phyloP scores from a whole-genome alignment of 805 yeast species.

The Metschnikowia proteae region DNA sequence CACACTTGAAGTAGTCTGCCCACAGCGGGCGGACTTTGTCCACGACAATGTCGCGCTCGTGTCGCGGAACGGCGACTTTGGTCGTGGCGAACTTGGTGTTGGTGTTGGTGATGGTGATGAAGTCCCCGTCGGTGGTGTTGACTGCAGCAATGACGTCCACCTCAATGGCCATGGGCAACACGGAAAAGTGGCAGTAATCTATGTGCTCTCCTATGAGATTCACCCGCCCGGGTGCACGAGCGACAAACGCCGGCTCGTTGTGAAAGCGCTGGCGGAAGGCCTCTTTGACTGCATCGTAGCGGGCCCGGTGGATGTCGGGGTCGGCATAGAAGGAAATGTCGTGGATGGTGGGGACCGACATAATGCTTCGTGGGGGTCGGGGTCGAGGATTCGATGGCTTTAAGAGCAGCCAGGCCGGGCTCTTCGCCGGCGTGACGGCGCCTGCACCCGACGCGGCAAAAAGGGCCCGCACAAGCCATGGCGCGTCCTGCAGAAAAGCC shows the following conservation, averaged over 20 bases:
- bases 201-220: slow-evolving; percentile 74
- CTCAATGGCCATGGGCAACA: slow-evolving; percentile 70
- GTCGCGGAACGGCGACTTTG: slow-evolving; percentile 42
- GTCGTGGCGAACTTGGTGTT: slow-evolving; percentile 33
- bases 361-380: neutral
- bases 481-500: neutral
- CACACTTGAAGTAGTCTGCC: slow-evolving; percentile 70
- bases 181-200: slow-evolving; percentile 64
- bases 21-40: slow-evolving; percentile 51
- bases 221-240: slow-evolving; percentile 74
- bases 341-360: slow-evolving; percentile 31
- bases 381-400: neutral
- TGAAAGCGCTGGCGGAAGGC: slow-evolving; percentile 24
- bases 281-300: slow-evolving; percentile 26
- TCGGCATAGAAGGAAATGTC: slow-evolving; percentile 36
- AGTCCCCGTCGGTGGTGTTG: slow-evolving; percentile 13
- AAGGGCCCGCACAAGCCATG: neutral
- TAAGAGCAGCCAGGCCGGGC: neutral
- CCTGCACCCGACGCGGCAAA: neutral
- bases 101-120: slow-evolving; percentile 31
- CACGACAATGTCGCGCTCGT: slow-evolving; percentile 38
- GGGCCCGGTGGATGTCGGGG: slow-evolving; percentile 20
- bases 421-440: neutral
- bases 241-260: slow-evolving; percentile 42
- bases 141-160: slow-evolving; percentile 59